These are phyloP conservation scores for Tylopilus vinaceipallidus DNA, from an alignment of 768 basidiomycete species.

Conservation along the genomic window DNA sequence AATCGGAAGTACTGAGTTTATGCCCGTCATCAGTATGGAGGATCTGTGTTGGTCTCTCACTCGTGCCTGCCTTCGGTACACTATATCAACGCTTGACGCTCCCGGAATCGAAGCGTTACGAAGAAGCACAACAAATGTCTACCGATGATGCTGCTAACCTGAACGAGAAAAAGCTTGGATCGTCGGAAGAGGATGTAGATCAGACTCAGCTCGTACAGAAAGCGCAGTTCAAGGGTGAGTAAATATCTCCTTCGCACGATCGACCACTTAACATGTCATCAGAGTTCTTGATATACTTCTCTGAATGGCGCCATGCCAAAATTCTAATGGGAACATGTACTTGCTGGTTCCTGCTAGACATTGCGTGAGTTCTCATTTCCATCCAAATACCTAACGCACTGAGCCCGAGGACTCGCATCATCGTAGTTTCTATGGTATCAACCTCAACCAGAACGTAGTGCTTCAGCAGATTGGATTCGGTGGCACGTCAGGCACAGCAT, in stretches of 20 bases:
- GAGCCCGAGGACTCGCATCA: neutral
- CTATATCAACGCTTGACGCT: conserved; percentile 76
- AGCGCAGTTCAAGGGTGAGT: conserved; percentile 51
- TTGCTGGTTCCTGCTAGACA: conserved; percentile 77
- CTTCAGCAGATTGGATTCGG: conserved; percentile 70
- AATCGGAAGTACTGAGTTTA: neutral
- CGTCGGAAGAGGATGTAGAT: neutral
- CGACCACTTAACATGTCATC: neutral
- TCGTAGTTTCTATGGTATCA: conserved; percentile 71
- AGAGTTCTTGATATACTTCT: conserved; percentile 70
- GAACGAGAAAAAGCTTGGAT: conserved; percentile 28
- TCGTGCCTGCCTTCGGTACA: conserved; percentile 71
- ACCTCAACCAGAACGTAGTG: conserved; percentile 75
- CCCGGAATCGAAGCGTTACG: conserved; percentile 61
- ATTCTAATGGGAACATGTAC: conserved; percentile 62
- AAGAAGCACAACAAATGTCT: conserved; percentile 38
- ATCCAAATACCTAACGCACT: neutral
- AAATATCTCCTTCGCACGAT: neutral
- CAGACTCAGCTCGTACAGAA: conserved; percentile 37
- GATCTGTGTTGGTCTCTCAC: conserved; percentile 69
- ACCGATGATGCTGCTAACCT: conserved; percentile 31
- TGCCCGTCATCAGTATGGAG: conserved; percentile 65
- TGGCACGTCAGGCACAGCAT: conserved; percentile 53
- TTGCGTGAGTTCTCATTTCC: conserved; percentile 43
- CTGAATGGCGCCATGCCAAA: conserved; percentile 68